Base-by-base conservation (phyloP, 192 early-diverging fungal genomes). In the Geranomyces michiganensis region DNA sequence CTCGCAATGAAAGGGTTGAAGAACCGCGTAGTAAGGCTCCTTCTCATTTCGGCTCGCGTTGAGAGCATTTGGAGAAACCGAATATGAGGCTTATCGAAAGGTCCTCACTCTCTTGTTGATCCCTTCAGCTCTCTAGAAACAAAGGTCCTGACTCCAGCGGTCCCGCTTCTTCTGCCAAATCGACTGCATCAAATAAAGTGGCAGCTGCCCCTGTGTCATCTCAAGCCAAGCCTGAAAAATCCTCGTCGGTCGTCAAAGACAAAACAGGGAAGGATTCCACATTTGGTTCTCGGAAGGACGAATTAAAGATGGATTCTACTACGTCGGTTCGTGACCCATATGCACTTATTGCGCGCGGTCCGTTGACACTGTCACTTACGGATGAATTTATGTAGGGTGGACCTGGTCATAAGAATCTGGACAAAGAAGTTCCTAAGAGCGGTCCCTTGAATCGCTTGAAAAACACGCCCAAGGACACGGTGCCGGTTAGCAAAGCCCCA, bases 401-500 rank as follows among this genome's bases (percentile, higher is more conserved):
- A 60, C 58, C 58, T 9, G 69, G 77, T 45, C 59, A 68, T 32
- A 74, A 64, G 24, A 19, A 47, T 12, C 8, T 41, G 12, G 71
- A 69, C 48, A 66, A 75, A 46, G 85, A 81, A 58, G 60, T 84
- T 3, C 84, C 84, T 14, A 85, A 85, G 71, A 86, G 77, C 51
- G 81, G 84, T 7, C 67, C 83, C 4, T 64, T 84, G 51, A 82
- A 82, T 62, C 58, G 81, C 46, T 46, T 87, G 27, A 87, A 87
- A 58, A 83, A 80, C 48, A 68, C 78, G 27, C 80, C 79, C 26
- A 84, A 87, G 65, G 80, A 95, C 78, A 82, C 86, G 13, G 91
- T 92, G 60, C 90, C 90, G 43, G 82, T 91, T 67, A 89, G 87
- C 78, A 93, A 93, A 83, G 82, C 84, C 24, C 93, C 93, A 32